Base-by-base conservation (phyloP, 306 rosid genomes). In the Gastrolobium villosum region DNA sequence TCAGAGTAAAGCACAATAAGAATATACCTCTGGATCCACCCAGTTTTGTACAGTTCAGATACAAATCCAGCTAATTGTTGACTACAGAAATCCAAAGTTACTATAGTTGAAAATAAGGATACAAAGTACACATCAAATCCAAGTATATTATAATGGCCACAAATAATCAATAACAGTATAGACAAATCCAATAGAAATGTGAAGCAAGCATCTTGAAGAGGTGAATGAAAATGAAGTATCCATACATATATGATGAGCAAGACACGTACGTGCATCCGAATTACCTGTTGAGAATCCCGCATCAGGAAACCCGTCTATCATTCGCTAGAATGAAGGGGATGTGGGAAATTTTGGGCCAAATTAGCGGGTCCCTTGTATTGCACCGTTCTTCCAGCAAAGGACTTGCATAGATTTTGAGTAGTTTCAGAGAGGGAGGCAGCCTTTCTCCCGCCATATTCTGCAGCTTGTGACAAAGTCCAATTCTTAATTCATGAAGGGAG, bases 341-440 rank as follows among this genome's bases (percentile, higher is more conserved):
- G 67, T 77, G 75, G 39, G 68, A 77, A 57, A 66, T 52, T 34
- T 43, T 77, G 67, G 13, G 48, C 68, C 68, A 77, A 54, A 53
- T 54, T 31, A 54, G 37, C 1, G 10, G 40, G 34, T 65, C 2
- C 57, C 40, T 65, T 13, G 0, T 54, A 7, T 55, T 13, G 74
- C 55, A 76, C 7, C 0, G 11, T 65, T 76, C n/a, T n/a, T 3
- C 30, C 8, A 65, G 8, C 66, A 55, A 48, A 10, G 20, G n/a
- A 54, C 45, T 1, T 0, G 0, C 0, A 5, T 0, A 0, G 5
- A 76, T 53, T 2, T 0, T 0, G 13, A 77, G 67, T 10, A 30
- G 1, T n/a, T 4, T n/a, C 5, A 77, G 55, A 31, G 81, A 74
- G 60, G 72, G 2, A 2, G 80, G 70, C 10, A 73, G 14, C 20